Evolutionary conservation across 2,329 filamentous ascomycete genomes (phyloP).

Genomic region (Arthrobotrys pseudoclavata): DNA sequence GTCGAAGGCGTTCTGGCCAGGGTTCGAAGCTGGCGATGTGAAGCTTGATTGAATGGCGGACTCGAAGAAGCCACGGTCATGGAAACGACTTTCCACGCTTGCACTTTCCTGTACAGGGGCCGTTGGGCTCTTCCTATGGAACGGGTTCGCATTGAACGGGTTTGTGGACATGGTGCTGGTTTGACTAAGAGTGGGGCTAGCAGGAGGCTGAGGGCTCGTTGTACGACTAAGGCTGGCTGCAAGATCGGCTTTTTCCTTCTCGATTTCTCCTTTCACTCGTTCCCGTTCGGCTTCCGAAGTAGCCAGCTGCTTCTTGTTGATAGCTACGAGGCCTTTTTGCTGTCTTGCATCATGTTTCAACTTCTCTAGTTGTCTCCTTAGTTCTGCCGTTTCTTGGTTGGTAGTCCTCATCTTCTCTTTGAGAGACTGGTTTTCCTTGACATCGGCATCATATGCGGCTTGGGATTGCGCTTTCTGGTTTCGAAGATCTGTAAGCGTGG

Average conservation of each 20-base stretch:
- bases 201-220: constrained; percentile 77
- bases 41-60: constrained; percentile 59
- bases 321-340: constrained; percentile 94
- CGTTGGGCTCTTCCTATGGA: constrained; percentile 80
- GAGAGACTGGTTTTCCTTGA: constrained; percentile 85
- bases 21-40: constrained; percentile 61
- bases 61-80: constrained; percentile 64
- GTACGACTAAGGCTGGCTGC: constrained; percentile 68
- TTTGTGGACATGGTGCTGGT: constrained; percentile 67
- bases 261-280: constrained; percentile 84
- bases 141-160: constrained; percentile 79
- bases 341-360: constrained; percentile 90
- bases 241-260: constrained; percentile 73
- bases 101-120: constrained; percentile 65
- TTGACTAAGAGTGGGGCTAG: constrained; percentile 63
- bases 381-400: constrained; percentile 83
- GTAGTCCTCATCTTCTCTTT: constrained; percentile 88
- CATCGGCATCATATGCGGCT: constrained; percentile 83
- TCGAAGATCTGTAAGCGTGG: constrained; percentile 82
- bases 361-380: constrained; percentile 94
- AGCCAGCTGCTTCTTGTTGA: constrained; percentile 96
- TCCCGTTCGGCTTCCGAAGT: constrained; percentile 91
- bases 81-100: constrained; percentile 64
- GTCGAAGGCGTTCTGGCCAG: constrained; percentile 80
- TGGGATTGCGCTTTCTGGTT: constrained; percentile 83